These are phyloP conservation scores for Ceratobasidium sp. DNA, from an alignment of 1,284 basidiomycete genomes.

Conservation along the genomic window DNA sequence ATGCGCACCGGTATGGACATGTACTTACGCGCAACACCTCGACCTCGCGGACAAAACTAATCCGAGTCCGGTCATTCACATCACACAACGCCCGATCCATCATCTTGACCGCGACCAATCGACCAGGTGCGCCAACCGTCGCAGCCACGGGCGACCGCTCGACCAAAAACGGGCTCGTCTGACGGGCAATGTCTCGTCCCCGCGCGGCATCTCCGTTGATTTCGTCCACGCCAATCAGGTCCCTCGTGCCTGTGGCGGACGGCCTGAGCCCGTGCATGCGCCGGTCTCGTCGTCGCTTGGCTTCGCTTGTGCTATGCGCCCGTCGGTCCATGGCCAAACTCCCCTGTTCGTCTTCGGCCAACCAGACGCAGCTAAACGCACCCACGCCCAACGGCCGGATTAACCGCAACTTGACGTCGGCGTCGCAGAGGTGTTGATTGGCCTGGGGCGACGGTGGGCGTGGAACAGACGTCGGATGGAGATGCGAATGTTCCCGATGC, in stretches of 20 bases:
- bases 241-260: conserved; percentile 10
- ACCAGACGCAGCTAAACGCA: conserved; percentile 80
- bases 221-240: conserved; percentile 41
- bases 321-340: conserved; percentile 42
- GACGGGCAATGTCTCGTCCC: background rate
- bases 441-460: background rate
- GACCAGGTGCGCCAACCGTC: conserved; percentile 44
- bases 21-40: conserved; percentile 76
- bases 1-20: background rate
- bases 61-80: conserved; percentile 72
- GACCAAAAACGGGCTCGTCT: conserved; percentile 27
- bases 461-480: background rate
- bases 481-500: conserved; percentile 8
- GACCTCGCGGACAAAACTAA: conserved; percentile 86
- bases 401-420: conserved; percentile 47
- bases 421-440: background rate
- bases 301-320: conserved; percentile 44
- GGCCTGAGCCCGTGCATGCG: conserved; percentile 41
- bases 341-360: conserved; percentile 61
- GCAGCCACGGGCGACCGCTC: conserved; percentile 18
- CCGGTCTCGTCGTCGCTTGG: conserved; percentile 41
- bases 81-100: conserved; percentile 66
- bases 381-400: conserved; percentile 69
- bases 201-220: conserved; percentile 1
- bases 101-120: conserved; percentile 84